These are phyloP conservation scores for Polytrichum commune DNA, from an alignment of 225 moss, liverwort and hornwort genomes.

Conservation along the genomic window DNA sequence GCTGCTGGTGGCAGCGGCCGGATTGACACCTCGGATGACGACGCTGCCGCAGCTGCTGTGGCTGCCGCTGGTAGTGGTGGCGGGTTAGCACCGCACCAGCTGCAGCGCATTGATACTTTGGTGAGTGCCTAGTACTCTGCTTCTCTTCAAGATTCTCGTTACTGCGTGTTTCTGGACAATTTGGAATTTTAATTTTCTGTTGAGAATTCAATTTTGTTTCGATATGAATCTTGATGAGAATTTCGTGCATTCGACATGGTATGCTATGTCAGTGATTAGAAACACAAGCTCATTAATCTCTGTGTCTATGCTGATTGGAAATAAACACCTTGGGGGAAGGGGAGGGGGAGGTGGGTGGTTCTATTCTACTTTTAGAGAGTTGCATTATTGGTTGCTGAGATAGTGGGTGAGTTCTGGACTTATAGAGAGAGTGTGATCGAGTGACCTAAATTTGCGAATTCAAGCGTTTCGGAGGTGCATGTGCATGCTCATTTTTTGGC, in stretches of 20 bases:
- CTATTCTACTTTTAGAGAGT: no score
- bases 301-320: not conserved
- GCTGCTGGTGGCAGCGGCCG: not conserved
- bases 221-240: not conserved
- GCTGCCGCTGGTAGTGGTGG: not conserved
- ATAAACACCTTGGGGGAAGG: no score
- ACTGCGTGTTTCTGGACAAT: not conserved
- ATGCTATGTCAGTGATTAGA: not conserved
- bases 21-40: conserved; percentile 3
- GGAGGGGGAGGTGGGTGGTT: no score
- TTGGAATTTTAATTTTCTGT: no score
- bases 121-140: not conserved
- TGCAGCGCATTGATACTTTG: conserved; percentile 7
- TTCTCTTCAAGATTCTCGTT: not conserved
- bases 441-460: no score
- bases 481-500: no score
- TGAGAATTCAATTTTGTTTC: not conserved
- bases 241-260: not conserved
- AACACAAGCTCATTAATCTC: not conserved
- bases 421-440: no score
- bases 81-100: conserved; percentile 3
- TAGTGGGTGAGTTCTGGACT: no score
- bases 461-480: no score
- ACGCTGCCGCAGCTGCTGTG: not conserved
- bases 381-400: no score